Evolutionary conservation across 176 grass and related monocot species (phyloP).

Genomic region (Cymbopogon citratus): DNA sequence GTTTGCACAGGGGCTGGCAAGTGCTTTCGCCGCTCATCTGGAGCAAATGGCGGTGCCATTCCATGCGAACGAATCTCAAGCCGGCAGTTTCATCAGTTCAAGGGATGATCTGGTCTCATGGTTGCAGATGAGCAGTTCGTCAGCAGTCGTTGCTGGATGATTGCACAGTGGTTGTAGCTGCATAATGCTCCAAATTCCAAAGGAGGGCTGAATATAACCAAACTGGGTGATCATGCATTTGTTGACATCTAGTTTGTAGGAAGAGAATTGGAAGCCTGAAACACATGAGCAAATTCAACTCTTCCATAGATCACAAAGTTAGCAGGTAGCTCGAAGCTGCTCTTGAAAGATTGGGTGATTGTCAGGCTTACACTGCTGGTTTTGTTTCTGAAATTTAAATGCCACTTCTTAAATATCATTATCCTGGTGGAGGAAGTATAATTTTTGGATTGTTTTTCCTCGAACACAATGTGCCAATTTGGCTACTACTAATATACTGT

Average conservation of each 20-base stretch:
- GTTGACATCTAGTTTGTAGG: background rate
- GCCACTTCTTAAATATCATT: background rate
- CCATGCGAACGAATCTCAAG: constrained; percentile 33
- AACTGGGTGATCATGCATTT: background rate
- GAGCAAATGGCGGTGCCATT: constrained; percentile 46
- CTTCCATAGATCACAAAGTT: background rate
- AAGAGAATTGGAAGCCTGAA: background rate
- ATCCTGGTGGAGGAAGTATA: background rate
- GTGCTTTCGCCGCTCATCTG: constrained; percentile 35
- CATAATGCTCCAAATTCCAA: background rate
- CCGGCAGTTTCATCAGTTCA: constrained; percentile 58
- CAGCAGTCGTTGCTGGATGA: constrained; percentile 9
- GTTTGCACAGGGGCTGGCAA: constrained; percentile 60
- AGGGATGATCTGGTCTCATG: constrained; percentile 64
- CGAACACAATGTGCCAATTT: background rate
- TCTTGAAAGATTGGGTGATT: background rate
- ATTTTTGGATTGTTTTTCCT: background rate
- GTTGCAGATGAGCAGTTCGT: constrained; percentile 33
- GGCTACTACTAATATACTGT: background rate
- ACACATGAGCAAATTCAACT: background rate
- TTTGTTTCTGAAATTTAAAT: constrained; percentile 6
- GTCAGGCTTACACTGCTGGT: background rate
- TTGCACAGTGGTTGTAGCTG: background rate
- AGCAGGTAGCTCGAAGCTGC: background rate
- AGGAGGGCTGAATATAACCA: background rate